These are phyloP conservation scores for Phalaenopsis aphrodite DNA, from an alignment of 106 monocot species.

Conservation along the genomic window DNA sequence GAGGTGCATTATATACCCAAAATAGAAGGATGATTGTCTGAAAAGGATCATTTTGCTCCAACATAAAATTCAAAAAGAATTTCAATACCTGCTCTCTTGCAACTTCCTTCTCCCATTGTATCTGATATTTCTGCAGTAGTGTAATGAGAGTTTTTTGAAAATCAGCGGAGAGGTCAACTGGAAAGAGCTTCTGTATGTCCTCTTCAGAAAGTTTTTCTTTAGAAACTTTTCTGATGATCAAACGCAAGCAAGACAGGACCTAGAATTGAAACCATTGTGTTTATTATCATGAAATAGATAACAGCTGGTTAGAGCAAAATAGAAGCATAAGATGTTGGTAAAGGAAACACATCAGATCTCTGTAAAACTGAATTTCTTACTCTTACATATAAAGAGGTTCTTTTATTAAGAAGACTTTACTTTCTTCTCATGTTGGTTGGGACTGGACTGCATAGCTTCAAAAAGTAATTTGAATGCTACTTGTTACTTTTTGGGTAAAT, in stretches of 20 bases:
- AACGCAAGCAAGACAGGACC: constrained; percentile 1
- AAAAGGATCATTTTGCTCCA: too few relatives aligned
- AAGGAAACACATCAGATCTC: neutral
- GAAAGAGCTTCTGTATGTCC: neutral
- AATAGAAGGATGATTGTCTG: too few relatives aligned
- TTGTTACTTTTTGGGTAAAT: neutral
- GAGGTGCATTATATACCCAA: too few relatives aligned
- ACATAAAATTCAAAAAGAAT: neutral
- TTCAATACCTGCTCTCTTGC: neutral
- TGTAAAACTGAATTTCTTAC: too few relatives aligned
- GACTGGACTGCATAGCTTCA: too few relatives aligned
- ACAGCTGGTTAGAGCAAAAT: neutral
- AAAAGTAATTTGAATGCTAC: too few relatives aligned
- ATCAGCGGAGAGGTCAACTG: neutral
- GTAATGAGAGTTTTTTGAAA: neutral
- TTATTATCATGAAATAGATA: neutral
- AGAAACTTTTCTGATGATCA: constrained; percentile 5
- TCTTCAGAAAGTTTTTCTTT: neutral
- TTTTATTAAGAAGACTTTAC: too few relatives aligned
- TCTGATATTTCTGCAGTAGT: neutral
- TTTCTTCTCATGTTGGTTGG: too few relatives aligned
- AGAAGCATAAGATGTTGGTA: neutral
- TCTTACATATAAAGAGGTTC: too few relatives aligned
- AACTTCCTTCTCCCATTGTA: neutral
- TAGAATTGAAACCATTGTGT: neutral